Conservation (phyloP, 805 yeast genomes). For the Metschnikowia kunwiensis region DNA sequence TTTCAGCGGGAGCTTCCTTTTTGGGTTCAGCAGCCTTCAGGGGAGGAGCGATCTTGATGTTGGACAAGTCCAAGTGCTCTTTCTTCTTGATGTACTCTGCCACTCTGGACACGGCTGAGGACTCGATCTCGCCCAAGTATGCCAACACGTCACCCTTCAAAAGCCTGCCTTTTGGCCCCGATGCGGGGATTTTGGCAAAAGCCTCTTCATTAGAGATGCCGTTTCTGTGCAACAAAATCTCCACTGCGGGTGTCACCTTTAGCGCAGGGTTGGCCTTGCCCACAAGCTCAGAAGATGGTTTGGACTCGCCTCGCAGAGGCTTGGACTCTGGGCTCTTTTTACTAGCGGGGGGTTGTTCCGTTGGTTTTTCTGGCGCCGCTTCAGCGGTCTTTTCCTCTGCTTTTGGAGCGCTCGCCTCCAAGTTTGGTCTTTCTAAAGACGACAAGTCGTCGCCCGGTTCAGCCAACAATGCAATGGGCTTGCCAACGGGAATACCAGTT, state of each 20-base stretch:
- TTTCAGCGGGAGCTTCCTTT: conserved; percentile 15
- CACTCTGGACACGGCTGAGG: conserved; percentile 50
- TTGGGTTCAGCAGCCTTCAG: conserved; percentile 15
- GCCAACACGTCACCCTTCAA: conserved; percentile 91
- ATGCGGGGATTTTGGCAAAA: conserved; percentile 63
- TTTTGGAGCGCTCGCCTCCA: conserved; percentile 19
- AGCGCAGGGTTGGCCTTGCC: conserved; percentile 62
- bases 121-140: conserved; percentile 67
- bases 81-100: conserved; percentile 54
- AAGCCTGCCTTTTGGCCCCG: conserved; percentile 87
- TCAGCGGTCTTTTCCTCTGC: conserved; percentile 5
- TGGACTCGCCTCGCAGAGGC: conserved; percentile 4
- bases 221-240: conserved; percentile 56
- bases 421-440: conserved; percentile 55
- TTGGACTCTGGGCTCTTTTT: not conserved
- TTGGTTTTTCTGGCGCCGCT: conserved; percentile 9
- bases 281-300: conserved; percentile 20
- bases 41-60: conserved; percentile 49
- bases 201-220: conserved; percentile 71
- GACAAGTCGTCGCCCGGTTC: conserved; percentile 83
- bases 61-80: conserved; percentile 68
- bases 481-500: conserved; percentile 78
- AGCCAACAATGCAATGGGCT: conserved; percentile 83
- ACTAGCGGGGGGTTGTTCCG: conserved; percentile 5
- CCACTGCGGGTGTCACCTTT: conserved; percentile 76